These are phyloP conservation scores for Penicillium corylophilum DNA, from an alignment of 2,329 filamentous ascomycete genomes.

Conservation along the genomic window DNA sequence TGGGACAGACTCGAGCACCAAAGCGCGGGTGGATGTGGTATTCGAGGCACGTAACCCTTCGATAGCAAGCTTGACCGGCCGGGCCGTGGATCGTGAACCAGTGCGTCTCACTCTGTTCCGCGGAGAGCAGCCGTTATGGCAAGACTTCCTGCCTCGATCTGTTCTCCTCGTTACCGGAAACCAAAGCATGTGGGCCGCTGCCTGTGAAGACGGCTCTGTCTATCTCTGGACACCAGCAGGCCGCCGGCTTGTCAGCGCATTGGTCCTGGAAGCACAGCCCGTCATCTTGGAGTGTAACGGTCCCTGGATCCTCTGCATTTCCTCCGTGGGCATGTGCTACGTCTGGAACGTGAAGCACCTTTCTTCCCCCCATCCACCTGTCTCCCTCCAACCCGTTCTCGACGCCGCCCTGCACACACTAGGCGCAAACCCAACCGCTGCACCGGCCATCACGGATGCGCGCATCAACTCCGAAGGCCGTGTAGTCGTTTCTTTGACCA, in stretches of 20 bases:
- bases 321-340: conserved; percentile 81
- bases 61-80: conserved; percentile 58
- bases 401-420: conserved; percentile 81
- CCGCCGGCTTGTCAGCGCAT: conserved; percentile 76
- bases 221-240: conserved; percentile 93
- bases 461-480: conserved; percentile 85
- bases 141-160: conserved; percentile 84
- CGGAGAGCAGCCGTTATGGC: conserved; percentile 80
- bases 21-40: conserved; percentile 67
- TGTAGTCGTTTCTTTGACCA: conserved; percentile 85
- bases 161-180: conserved; percentile 91
- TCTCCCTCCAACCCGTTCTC: conserved; percentile 83
- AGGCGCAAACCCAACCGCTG: conserved; percentile 73
- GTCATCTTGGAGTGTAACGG: conserved; percentile 90
- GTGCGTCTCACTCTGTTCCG: conserved; percentile 79
- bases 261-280: conserved; percentile 86
- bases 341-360: conserved; percentile 90
- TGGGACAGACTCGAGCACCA: conserved; percentile 32
- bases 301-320: conserved; percentile 86
- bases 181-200: conserved; percentile 85
- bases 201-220: conserved; percentile 87
- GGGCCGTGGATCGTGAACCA: conserved; percentile 69
- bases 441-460: conserved; percentile 84
- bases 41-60: conserved; percentile 86
- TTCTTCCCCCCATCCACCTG: conserved; percentile 80